Evolutionary conservation across 805 yeast genomes (phyloP), one percentile per base, ranked within the genome.

Genomic region (Candida succiphila): DNA sequence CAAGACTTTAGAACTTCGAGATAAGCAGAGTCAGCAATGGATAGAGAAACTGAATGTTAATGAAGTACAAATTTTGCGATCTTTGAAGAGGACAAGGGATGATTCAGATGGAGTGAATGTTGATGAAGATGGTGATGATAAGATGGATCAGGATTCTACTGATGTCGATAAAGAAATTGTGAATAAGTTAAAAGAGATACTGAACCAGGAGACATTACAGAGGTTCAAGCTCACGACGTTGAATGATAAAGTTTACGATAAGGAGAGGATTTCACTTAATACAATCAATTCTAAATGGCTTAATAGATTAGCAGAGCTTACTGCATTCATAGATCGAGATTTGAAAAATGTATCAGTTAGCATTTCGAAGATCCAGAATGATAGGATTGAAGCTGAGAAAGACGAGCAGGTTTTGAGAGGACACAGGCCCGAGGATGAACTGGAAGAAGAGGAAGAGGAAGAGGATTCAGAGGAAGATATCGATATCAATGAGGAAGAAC

Each of bases 201-300:
- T 52, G 17, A 37, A 41, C 26, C 39, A 43, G 22, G 49, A 46
- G 8, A 48, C 50, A 29, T 27, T 42, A 4, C 36, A 39, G n/a
- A 50, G 51, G 33, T 56, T 56, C 36, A 43, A 40, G 32, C 36
- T 54, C n/a, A 42, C 44, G 20, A 45, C 48, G 29, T 36, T 54
- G 35, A 47, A 44, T 28, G 56, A 54, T 29, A 40, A 43, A 20
- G 43, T 45, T 17, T 48, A 48, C 30, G 46, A 45, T 30, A 32
- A 43, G 5, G 51, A 55, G 33, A 38, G 47, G 5, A 31, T 36
- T 4, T 15, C 25, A 14, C 21, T 56, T 27, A 43, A 42, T 17
- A 38, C 36, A 12, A 26, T 48, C 39, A 48, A 52, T 24, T 27
- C 38, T 17, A 53, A 53, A 36, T 57, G 59, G 60, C 37, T 38